These are phyloP conservation scores for Pilatotrama ljubarskyi DNA, from an alignment of 768 basidiomycete species.

Conservation along the genomic window DNA sequence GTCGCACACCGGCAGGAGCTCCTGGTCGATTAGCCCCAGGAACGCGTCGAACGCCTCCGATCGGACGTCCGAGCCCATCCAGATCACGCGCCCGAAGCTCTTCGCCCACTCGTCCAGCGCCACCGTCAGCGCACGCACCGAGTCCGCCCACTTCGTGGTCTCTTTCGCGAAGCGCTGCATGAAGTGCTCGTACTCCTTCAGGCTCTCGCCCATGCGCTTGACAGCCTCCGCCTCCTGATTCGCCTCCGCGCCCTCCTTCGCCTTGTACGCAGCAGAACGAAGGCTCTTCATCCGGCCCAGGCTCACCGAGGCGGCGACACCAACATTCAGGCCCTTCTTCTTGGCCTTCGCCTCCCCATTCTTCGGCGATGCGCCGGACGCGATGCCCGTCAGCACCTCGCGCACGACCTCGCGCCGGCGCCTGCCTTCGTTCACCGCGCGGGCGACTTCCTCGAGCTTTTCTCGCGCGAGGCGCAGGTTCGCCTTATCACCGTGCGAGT, in stretches of 20 bases:
- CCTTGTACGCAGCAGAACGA: constrained; percentile 32
- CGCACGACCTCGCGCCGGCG: constrained; percentile 78
- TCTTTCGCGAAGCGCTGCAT: constrained; percentile 61
- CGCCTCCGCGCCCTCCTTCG: constrained; percentile 38
- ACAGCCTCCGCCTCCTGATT: constrained; percentile 52
- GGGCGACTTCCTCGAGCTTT: constrained; percentile 70
- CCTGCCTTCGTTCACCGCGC: constrained; percentile 77
- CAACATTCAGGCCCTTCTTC: constrained; percentile 43
- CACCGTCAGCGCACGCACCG: constrained; percentile 49
- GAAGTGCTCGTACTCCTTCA: constrained; percentile 58
- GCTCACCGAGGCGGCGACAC: constrained; percentile 56
- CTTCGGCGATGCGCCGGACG: constrained; percentile 38
- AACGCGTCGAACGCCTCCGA: constrained; percentile 69
- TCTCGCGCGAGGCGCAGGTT: constrained; percentile 52
- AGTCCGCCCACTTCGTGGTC: constrained; percentile 62
- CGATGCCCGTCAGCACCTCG: constrained; percentile 53
- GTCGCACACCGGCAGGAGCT: constrained; percentile 44
- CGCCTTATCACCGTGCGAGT: constrained; percentile 64
- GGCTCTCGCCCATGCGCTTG: constrained; percentile 52
- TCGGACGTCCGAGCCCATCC: constrained; percentile 23
- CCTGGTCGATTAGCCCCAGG: constrained; percentile 15
- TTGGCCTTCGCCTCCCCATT: constrained; percentile 36
- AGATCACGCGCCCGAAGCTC: constrained; percentile 65
- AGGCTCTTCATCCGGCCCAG: constrained; percentile 62
- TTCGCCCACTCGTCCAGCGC: constrained; percentile 62